Conservation (phyloP, 306 rosid species). For the Bauhinia variegata region DNA sequence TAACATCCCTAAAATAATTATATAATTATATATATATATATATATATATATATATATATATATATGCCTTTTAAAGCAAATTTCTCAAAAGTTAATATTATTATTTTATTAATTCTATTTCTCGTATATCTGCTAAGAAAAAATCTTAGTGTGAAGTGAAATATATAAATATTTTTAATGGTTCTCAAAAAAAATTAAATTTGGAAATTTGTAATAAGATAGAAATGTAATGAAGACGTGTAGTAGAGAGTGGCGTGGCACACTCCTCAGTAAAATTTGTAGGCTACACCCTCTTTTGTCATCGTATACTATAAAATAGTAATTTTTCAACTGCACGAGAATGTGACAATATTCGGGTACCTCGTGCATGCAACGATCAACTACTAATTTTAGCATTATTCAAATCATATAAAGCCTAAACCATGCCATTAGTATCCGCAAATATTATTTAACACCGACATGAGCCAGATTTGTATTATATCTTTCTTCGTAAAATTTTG, state of each 20-base stretch:
- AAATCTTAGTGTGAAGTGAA: too few species aligned
- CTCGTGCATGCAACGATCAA: slow-evolving; percentile 58
- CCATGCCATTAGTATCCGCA: slow-evolving; percentile 24
- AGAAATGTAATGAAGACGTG: background rate
- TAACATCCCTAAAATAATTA: too few species aligned
- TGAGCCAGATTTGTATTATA: slow-evolving; percentile 28
- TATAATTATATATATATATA: too few species aligned
- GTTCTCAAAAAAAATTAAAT: background rate
- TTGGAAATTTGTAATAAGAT: slow-evolving; percentile 4
- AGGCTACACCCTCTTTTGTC: slow-evolving; percentile 8
- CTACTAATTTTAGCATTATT: slow-evolving; percentile 23
- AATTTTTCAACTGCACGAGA: slow-evolving; percentile 35
- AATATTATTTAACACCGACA: too few species aligned
- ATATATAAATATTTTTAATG: too few species aligned
- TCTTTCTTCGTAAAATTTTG: slow-evolving; percentile 6
- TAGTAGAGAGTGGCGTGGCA: slow-evolving; percentile 29
- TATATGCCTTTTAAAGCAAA: too few species aligned
- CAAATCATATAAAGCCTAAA: slow-evolving; percentile 31
- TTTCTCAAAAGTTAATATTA: too few species aligned
- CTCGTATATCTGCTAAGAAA: background rate
- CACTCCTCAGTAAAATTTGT: slow-evolving; percentile 41
- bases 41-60: too few species aligned
- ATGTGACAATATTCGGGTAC: slow-evolving; percentile 58
- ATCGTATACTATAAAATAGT: slow-evolving; percentile 39
- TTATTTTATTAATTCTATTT: too few species aligned